Conservation (phyloP, 495 filamentous ascomycete genomes). For the Tuber brumale region DNA sequence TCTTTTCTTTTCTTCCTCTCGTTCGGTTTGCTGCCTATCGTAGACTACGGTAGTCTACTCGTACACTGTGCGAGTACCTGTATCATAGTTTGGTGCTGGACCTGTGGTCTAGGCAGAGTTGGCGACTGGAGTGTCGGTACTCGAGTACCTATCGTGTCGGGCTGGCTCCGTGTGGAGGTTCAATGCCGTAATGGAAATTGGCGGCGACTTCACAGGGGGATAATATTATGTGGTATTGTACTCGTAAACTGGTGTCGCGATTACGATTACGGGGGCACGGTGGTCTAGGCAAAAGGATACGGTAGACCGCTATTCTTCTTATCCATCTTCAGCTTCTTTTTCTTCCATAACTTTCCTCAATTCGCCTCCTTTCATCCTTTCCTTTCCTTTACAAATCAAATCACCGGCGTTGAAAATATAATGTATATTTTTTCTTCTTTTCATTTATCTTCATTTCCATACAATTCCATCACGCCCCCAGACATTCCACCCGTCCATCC, state of each 20-base stretch:
- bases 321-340: neutral
- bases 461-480: neutral
- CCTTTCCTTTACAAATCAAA: neutral
- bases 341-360: neutral
- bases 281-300: neutral
- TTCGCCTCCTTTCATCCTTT: neutral
- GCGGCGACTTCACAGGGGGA: neutral
- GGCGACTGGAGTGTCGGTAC: neutral
- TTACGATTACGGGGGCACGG: neutral
- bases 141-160: too few relatives aligned
- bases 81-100: neutral
- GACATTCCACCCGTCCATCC: constrained; percentile 2
- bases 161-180: neutral
- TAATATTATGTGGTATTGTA: neutral
- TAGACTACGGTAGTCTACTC: neutral
- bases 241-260: neutral
- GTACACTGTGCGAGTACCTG: neutral
- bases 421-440: constrained; percentile 1
- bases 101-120: neutral
- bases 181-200: neutral
- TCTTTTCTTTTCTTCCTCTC: neutral
- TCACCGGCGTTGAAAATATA: neutral
- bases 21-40: neutral
- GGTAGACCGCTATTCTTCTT: neutral
- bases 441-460: neutral